Evolutionary conservation across 441 rosid genomes (phyloP).

Genomic region (Syzygium syzygioides): DNA sequence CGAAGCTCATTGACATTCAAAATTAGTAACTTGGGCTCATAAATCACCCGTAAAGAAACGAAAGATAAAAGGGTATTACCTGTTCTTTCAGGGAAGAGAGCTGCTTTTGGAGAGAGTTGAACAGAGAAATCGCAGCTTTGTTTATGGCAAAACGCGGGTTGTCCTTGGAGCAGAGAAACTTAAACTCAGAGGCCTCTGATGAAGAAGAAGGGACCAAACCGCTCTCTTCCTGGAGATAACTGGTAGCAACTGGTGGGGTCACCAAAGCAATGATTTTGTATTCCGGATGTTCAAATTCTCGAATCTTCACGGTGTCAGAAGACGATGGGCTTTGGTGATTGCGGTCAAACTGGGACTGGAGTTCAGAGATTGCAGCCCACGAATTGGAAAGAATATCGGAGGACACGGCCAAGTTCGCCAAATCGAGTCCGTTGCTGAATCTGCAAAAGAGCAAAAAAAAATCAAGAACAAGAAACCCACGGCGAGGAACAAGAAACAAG

Average conservation of each 20-base stretch:
- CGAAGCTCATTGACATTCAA: not conserved
- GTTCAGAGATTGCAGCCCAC: conserved; percentile 25
- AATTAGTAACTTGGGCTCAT: not conserved
- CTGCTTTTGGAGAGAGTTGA: conserved; percentile 4
- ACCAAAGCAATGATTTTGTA: conserved; percentile 35
- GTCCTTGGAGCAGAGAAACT: conserved; percentile 33
- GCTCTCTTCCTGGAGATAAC: conserved; percentile 8
- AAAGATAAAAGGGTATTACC: conserved; percentile 21
- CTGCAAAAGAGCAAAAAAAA: conserved; percentile 8
- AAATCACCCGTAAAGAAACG: not conserved
- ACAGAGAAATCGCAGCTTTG: conserved; percentile 28
- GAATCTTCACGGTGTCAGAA: conserved; percentile 6
- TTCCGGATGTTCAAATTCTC: not conserved
- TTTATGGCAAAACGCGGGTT: conserved; percentile 32
- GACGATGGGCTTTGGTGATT: not conserved
- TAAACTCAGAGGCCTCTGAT: conserved; percentile 20
- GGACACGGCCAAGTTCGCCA: conserved; percentile 40
- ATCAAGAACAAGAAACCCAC: not conserved
- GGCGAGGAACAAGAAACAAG: not conserved
- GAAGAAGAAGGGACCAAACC: conserved; percentile 32
- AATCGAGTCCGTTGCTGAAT: conserved; percentile 20
- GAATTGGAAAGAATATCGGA: conserved; percentile 35
- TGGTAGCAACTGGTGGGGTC: conserved; percentile 10
- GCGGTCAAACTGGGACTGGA: not conserved
- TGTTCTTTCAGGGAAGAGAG: conserved; percentile 26